Evolutionary conservation across 139 green algal species (phyloP).

Genomic region (Chlorella sp.): DNA sequence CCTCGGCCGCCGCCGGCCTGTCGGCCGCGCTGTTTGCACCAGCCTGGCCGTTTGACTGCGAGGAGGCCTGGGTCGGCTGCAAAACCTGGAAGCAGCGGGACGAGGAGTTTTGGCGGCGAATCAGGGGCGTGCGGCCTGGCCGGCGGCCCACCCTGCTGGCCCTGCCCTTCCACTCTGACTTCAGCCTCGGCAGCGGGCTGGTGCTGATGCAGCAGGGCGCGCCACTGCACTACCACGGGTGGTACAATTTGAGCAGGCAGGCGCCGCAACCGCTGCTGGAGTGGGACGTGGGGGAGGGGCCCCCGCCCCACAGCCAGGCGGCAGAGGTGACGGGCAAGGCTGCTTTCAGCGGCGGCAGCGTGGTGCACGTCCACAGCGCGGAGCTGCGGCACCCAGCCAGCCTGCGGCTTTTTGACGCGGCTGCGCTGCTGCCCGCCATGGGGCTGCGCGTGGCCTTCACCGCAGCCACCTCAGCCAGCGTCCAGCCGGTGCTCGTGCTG

Average conservation of each 20-base stretch:
- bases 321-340: neutral
- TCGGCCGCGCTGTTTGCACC: slow-evolving; percentile 36
- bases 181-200: slow-evolving; percentile 13
- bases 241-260: slow-evolving; percentile 37
- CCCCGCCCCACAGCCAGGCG: too few relatives aligned
- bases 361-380: neutral
- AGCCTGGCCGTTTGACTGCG: slow-evolving; percentile 36
- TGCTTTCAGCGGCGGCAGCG: slow-evolving; percentile 8
- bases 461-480: neutral
- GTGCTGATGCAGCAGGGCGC: slow-evolving; percentile 5
- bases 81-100: slow-evolving; percentile 30
- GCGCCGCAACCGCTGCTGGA: slow-evolving; percentile 14
- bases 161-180: slow-evolving; percentile 30
- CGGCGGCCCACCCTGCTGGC: neutral
- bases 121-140: slow-evolving; percentile 5
- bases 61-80: neutral
- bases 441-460: neutral
- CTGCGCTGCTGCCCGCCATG: neutral
- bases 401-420: neutral
- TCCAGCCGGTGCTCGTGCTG: neutral
- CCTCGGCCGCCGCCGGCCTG: slow-evolving; percentile 4
- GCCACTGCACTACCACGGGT: neutral
- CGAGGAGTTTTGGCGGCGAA: slow-evolving; percentile 24
- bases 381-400: neutral
- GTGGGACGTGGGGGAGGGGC: neutral